A percentile compares a stretch with the other conserved stretches of the same genome.
These are phyloP conservation scores for Porcisia hertigi DNA, from an alignment of 208 protist species.

Conservation along the genomic window DNA sequence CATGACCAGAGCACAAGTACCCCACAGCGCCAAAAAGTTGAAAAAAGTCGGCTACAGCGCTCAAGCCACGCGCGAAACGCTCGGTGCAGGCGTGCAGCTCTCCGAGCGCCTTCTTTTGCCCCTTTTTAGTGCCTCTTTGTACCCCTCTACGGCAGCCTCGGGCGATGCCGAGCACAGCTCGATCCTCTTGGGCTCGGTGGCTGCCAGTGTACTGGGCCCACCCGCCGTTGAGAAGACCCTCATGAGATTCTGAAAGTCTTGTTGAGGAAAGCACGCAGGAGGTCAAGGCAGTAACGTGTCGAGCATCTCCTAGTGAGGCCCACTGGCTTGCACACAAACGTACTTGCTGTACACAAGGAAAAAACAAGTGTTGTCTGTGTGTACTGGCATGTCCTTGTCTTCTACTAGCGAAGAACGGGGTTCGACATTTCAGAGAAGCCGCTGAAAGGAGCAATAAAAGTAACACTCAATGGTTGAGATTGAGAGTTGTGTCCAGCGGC, in stretches of 20 bases:
- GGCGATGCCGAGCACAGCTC: background rate
- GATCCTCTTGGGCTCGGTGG: too few species aligned
- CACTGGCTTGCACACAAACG: background rate
- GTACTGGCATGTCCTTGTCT: background rate
- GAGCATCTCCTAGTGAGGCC: background rate
- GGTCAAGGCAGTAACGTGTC: background rate
- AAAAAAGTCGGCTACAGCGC: slow-evolving; percentile 23
- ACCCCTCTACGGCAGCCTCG: slow-evolving; percentile 15
- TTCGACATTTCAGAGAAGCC: too few species aligned
- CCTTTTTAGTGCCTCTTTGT: slow-evolving; percentile 28
- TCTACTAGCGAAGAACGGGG: too few species aligned
- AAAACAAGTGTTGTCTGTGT: background rate
- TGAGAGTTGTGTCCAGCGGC: too few species aligned
- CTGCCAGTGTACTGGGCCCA: background rate
- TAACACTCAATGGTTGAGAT: too few species aligned
- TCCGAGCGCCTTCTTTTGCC: slow-evolving; percentile 34
- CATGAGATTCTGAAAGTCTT: background rate
- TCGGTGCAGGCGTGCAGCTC: slow-evolving; percentile 22
- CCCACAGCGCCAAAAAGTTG: slow-evolving; percentile 13
- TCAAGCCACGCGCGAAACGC: slow-evolving; percentile 23
- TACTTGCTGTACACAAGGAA: background rate
- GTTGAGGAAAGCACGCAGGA: background rate
- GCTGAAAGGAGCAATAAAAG: too few species aligned
- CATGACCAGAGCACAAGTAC: slow-evolving; percentile 16
- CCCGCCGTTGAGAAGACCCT: slow-evolving; percentile 2